Evolutionary conservation across 2,329 filamentous ascomycete species (phyloP), one percentile per base, ranked within the genome.

Genomic region (Elsinoe perseae): DNA sequence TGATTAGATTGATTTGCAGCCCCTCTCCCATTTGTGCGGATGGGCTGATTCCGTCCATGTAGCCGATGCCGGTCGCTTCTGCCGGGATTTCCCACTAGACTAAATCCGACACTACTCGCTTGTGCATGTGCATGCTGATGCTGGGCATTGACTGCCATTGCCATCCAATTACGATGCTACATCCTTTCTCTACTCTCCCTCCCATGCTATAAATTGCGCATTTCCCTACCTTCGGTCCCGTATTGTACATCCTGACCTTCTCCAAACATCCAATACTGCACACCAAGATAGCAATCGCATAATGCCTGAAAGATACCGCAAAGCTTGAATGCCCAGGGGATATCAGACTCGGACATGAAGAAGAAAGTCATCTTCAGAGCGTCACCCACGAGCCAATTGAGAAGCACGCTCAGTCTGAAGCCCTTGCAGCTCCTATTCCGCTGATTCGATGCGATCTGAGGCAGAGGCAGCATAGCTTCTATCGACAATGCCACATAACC

Each of bases 231-330:
- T 28, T 58, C 30, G 12, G 42, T 42, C 23, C 56, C 55, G 12
- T 56, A 57, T 12, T 54, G 34, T 54, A 32, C 52, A 20, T 66
- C 60, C 30, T 70, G 73, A 4, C 78, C 77, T 50, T 78, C 75
- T 9, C 84, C 84, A 68, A 86, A 90, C 71, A 85, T 75, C 64
- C 80, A 78, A 70, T 88, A 92, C 68, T 93, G 88, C 14, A 85
- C 69, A 1, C 87, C 88, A 44, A 93, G 76, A 61, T 87, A 84
- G 50, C 77, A 72, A 72, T 95, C 88, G 71, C 89, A 92, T 20
- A 74, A 75, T 18, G 87, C 86, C 75, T 93, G 88, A 71, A 93
- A 90, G 56, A 89, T 77, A 61, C 86, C 89, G 66, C 87, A 92
- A 18, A 89, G 72, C 74, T 92, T 92, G 72, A 93, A 95, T 1